Evolutionary conservation across 2,329 filamentous ascomycete genomes (phyloP), one percentile per base, ranked within the genome.

Genomic region (Dactylellina leptospora): DNA sequence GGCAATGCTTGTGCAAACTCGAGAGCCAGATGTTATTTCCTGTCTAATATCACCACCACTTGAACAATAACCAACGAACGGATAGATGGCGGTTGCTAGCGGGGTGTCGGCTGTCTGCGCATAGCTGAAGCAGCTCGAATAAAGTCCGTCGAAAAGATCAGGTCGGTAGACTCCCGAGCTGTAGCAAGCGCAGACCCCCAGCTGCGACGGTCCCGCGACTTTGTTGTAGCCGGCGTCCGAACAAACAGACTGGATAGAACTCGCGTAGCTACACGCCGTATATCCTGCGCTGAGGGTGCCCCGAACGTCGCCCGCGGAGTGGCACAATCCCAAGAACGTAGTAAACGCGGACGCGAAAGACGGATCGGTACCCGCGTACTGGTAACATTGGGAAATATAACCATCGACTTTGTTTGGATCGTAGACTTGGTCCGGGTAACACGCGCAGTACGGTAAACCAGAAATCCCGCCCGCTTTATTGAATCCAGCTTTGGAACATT

Each of bases 371-470:
- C 44, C 59, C 3, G 40, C 68, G 30, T 59, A 72, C 28, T 72
- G 56, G 54, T 72, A 72, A 28, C 68, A 72, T 64, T 72, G 68
- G 45, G 51, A 30, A 44, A 72, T 64, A 28, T 72, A 72, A 8
- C 59, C 53, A 28, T 72, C 68, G n/a, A 64, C 59, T 28, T 55
- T n/a, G 11, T 45, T 44, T 18, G 68, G 68, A 42, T 64, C 45
- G 47, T 71, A 64, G 10, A 27, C 28, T 9, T 18, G 11, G 3
- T 64, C 51, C 23, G 68, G 58, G 30, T 72, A 72, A 42, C 68
- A 72, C 27, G 60, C 53, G 53, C 68, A 72, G 23, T 48, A 54
- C 10, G 68, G 68, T 2, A 72, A 30, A 8, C 68, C 68, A 4
- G 68, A 72, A 40, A 64, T 40, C 9, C 68, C 68, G 16, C 56